Evolutionary conservation across 176 grass and related monocot species (phyloP).

Genomic region (Musa beccarii): DNA sequence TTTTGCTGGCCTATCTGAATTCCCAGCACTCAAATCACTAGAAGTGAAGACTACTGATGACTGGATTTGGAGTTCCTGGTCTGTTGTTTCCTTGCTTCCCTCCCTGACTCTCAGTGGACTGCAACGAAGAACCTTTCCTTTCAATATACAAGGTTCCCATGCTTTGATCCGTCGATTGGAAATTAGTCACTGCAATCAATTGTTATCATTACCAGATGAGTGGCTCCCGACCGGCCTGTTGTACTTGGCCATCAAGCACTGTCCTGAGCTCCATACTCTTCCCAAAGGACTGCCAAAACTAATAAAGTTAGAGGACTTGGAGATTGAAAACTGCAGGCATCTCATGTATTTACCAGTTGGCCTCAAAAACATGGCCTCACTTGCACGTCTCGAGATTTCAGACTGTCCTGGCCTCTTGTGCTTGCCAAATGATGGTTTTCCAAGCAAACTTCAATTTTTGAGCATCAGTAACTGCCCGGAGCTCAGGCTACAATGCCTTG

Average conservation of each 20-base stretch:
- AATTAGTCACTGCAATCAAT: constrained; percentile 27
- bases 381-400: constrained; percentile 29
- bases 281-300: constrained; percentile 25
- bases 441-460: constrained; percentile 22
- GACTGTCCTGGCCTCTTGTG: constrained; percentile 21
- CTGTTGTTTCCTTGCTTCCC: constrained; percentile 8
- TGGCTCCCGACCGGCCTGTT: constrained; percentile 23
- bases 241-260: constrained; percentile 21
- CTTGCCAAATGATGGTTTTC: constrained; percentile 18
- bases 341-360: constrained; percentile 24
- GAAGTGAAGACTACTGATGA: constrained; percentile 13
- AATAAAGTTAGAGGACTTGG: constrained; percentile 29
- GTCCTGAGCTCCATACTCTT: constrained; percentile 18
- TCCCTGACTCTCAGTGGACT: constrained; percentile 26
- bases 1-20: constrained; percentile 9
- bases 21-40: constrained; percentile 28
- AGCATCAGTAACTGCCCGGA: constrained; percentile 24
- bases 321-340: constrained; percentile 21
- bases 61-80: constrained; percentile 41
- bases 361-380: constrained; percentile 13
- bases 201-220: constrained; percentile 22
- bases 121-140: neutral
- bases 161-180: constrained; percentile 19
- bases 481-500: constrained; percentile 15
- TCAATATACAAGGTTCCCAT: neutral